A percentile compares a stretch with the other conserved stretches of the same genome.
Evolutionary conservation across 139 green algal genomes (phyloP).

Genomic region (Mesotaenium endlicherianum): DNA sequence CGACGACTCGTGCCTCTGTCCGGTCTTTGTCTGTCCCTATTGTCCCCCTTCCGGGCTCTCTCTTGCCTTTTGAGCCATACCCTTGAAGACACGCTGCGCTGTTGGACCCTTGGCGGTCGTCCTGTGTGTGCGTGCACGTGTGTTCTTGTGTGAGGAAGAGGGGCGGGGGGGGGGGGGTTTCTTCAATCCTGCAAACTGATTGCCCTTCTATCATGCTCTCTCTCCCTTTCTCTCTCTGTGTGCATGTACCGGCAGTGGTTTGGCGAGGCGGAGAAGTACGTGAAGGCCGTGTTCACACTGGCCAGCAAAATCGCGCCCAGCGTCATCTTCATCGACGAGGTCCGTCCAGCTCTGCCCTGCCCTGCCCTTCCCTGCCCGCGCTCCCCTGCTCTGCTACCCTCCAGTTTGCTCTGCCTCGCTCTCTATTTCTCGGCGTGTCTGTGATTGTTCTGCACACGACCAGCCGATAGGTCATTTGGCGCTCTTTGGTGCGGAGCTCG

Average conservation of each 20-base stretch:
- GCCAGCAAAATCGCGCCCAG: constrained; percentile 50
- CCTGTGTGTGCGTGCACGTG: no score
- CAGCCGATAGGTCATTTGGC: no score
- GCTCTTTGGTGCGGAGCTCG: no score
- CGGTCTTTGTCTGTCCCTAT: no score
- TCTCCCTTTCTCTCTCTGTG: neutral
- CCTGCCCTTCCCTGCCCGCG: neutral
- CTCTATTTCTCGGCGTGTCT: neutral
- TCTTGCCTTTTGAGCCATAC: no score
- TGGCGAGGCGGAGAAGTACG: constrained; percentile 55
- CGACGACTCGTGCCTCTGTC: no score
- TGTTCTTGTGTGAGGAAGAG: neutral
- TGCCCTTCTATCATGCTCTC: neutral
- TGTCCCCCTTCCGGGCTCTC: no score
- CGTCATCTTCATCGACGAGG: constrained; percentile 54
- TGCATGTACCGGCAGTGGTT: constrained; percentile 57
- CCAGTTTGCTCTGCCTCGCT: neutral
- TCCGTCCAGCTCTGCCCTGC: neutral
- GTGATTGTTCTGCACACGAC: neutral
- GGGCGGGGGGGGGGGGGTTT: neutral
- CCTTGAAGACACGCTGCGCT: no score
- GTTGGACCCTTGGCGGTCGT: no score
- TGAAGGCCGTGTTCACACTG: constrained; percentile 51
- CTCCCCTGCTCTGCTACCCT: neutral
- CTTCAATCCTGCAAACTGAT: neutral